Percentiles rank a stretch among this genome's conserved stretches.
These are phyloP conservation scores for Antitrichia curtipendula DNA, from an alignment of 225 moss, liverwort and hornwort species.

Conservation along the genomic window DNA sequence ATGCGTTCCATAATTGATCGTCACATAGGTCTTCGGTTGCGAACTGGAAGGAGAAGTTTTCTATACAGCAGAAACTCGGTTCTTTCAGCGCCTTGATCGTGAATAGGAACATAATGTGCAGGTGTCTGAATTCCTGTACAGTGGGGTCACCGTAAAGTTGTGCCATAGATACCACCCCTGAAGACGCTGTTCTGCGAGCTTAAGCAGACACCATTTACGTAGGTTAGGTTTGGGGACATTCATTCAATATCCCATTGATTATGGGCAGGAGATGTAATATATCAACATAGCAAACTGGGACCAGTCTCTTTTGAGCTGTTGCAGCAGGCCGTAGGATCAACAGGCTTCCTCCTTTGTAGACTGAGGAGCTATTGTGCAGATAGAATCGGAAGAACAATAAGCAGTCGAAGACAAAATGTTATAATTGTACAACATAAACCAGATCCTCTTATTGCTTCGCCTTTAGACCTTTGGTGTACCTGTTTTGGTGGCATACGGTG, in stretches of 20 bases:
- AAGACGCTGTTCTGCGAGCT: slow-evolving; percentile 14
- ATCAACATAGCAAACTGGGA: slow-evolving; percentile 2
- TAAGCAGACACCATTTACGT: slow-evolving; percentile 7
- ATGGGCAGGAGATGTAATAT: slow-evolving; percentile 39
- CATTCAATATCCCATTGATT: slow-evolving; percentile 38
- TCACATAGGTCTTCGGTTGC: neutral
- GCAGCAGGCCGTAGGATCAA: slow-evolving; percentile 11
- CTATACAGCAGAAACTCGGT: neutral
- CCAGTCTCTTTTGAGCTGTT: slow-evolving; percentile 3
- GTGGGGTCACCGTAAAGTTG: slow-evolving; percentile 11
- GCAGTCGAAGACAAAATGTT: slow-evolving; percentile 6
- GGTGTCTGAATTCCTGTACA: slow-evolving; percentile 20
- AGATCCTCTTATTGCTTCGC: slow-evolving; percentile 1
- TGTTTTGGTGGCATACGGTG: neutral
- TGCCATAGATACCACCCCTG: slow-evolving; percentile 1
- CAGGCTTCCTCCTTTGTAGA: slow-evolving; percentile 34
- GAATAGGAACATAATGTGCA: slow-evolving; percentile 8
- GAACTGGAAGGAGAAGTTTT: neutral
- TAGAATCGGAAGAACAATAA: slow-evolving; percentile 8
- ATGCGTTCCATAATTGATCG: slow-evolving; percentile 23
- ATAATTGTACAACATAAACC: slow-evolving; percentile 28
- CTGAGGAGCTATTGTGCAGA: slow-evolving; percentile 23
- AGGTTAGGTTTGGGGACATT: slow-evolving; percentile 37
- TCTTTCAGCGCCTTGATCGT: neutral
- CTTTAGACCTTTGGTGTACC: neutral